These are phyloP conservation scores for Ramaria rubella DNA, from an alignment of 768 basidiomycete species.

Conservation along the genomic window DNA sequence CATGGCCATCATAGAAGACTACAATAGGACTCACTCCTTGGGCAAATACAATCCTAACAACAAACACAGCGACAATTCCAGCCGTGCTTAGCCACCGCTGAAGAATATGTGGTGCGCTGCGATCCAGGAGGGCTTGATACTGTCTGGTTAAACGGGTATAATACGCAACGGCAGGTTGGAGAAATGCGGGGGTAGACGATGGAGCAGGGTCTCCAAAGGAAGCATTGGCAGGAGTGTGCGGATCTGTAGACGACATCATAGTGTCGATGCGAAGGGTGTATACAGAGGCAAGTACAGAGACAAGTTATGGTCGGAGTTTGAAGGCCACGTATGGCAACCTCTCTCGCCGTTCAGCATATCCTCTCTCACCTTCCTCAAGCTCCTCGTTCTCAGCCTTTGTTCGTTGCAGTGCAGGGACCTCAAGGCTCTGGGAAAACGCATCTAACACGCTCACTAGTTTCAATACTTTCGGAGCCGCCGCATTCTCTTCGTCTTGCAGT, in stretches of 20 bases:
- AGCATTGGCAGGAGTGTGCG: not conserved
- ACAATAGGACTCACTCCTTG: constrained; percentile 70
- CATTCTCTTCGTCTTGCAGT: constrained; percentile 50
- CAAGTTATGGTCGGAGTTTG: constrained; percentile 1
- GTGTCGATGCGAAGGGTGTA: not conserved
- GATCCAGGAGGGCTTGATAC: constrained; percentile 87
- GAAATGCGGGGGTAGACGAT: constrained; percentile 7
- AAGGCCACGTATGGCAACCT: not conserved
- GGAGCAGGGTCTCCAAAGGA: not conserved
- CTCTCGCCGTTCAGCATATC: constrained; percentile 28
- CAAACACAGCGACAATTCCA: constrained; percentile 66
- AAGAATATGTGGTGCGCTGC: constrained; percentile 83
- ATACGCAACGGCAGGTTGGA: constrained; percentile 14
- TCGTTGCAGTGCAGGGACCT: constrained; percentile 86
- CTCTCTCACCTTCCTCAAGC: constrained; percentile 24
- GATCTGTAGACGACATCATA: constrained; percentile 12
- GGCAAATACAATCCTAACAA: constrained; percentile 76
- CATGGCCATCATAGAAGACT: not conserved
- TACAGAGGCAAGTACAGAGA: not conserved
- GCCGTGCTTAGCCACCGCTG: constrained; percentile 82
- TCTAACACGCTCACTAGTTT: constrained; percentile 15
- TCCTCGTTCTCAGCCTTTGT: constrained; percentile 45
- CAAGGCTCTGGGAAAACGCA: constrained; percentile 85
- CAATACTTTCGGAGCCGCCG: constrained; percentile 32
- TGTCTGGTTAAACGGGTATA: constrained; percentile 36